A percentile compares a stretch with the other conserved stretches of the same genome.
Conservation (phyloP, 164 flowering plant species). For the Malania oleifera region DNA sequence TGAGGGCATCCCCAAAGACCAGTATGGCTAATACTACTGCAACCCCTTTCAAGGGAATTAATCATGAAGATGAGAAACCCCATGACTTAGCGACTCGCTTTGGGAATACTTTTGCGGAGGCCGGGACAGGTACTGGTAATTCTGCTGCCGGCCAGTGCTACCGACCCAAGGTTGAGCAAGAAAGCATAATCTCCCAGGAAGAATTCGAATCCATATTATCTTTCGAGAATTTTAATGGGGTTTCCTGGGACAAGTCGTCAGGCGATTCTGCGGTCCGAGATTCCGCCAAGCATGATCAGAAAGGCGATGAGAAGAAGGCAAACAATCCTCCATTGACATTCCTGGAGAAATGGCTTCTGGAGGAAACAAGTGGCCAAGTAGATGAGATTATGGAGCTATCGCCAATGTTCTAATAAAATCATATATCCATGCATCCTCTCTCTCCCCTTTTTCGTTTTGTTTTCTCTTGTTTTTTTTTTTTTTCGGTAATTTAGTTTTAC, state of each 20-base stretch:
- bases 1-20: conserved; percentile 56
- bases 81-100: neutral
- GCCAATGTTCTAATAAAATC: conserved; percentile 40
- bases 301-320: conserved; percentile 6
- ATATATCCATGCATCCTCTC: neutral
- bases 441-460: neutral
- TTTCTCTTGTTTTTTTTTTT: too few relatives aligned
- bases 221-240: conserved; percentile 36
- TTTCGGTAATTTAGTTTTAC: too few relatives aligned
- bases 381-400: conserved; percentile 59
- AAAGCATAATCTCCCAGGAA: conserved; percentile 29
- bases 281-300: neutral
- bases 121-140: too few relatives aligned
- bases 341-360: conserved; percentile 66
- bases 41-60: too few relatives aligned
- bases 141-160: neutral
- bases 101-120: neutral
- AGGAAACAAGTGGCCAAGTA: conserved; percentile 37
- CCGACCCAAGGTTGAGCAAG: conserved; percentile 5
- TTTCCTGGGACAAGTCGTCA: conserved; percentile 39
- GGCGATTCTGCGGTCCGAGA: conserved; percentile 8
- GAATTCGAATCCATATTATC: conserved; percentile 50
- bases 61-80: too few relatives aligned
- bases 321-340: conserved; percentile 38
- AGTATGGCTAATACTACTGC: neutral